Evolutionary conservation across 345 rosid species (phyloP), one percentile per base, ranked within the genome.

Genomic region (Litchi chinensis): DNA sequence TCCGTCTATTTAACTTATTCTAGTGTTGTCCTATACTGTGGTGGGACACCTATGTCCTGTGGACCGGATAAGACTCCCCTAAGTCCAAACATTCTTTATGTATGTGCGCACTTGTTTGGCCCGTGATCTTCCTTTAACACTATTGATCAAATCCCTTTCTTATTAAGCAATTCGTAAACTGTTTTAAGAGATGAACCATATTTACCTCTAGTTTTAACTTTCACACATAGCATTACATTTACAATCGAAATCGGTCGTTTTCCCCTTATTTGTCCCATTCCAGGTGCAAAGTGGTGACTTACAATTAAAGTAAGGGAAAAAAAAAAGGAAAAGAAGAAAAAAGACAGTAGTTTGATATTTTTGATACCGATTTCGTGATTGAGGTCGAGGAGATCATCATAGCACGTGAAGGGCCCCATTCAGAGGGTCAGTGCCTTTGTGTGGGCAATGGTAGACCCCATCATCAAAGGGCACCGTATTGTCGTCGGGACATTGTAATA

Each of bases 361-460:
- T 44, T 21, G 0, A 44, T 4, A 68, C 32, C 6, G 10, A 39
- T 60, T 19, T 3, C 52, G 21, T 12, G 67, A 11, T 19, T 57
- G 54, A 5, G 22, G 54, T 15, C 0, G 57, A 0, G 57, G 59
- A 4, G 59, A 54, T 54, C 18, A 71, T 54, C 64, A 28, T 19
- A 32, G 22, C 65, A 28, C 56, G 64, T 59, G 65, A 52, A 9
- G 19, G 64, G 75, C 9, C 39, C 73, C 37, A 0, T 1, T 44
- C 5, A 5, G 16, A 15, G 65, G 65, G 65, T 8, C 28, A 21
- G 5, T 21, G 65, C 65, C 26, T 37, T 21, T 72, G n/a, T 13
- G 46, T 57, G 57, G 65, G 65, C 32, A 28, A 10, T 43, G 63
- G 63, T 10, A 71, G 75, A 71, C 50, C 21, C 52, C 65, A 40